Evolutionary conservation across 2,329 filamentous ascomycete genomes (phyloP), one percentile per base, ranked within the genome.

Genomic region (Falciphora oryzae): DNA sequence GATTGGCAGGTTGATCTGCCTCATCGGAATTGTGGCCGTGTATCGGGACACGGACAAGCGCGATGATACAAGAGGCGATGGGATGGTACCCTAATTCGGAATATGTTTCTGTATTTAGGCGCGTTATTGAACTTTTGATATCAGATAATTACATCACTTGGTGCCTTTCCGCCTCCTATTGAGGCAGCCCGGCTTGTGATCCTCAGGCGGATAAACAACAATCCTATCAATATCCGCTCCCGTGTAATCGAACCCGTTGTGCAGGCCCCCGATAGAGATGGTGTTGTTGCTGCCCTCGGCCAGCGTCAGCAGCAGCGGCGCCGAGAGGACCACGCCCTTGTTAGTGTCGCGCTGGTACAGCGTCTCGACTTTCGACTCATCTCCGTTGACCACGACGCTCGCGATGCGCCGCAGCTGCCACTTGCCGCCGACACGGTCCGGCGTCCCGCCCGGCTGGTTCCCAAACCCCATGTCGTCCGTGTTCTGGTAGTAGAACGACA

Each of bases 381-480:
- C 81, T 3, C 78, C 81, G 66, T 86, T 88, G 2, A 88, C 82
- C 0, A 86, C 75, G 2, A 88, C 85, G 61, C 85, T 86, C 69
- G 81, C 82, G 65, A 88, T 83, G 13, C 85, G 80, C 5, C 85
- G 80, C 7, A 88, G 74, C 66, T 86, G 83, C 85, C 85, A 88
- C 0, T 77, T 73, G 0, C 85, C 85, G 6, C 82, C 82, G 64
- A 88, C 86, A 8, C 85, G 80, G 69, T 88, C 85, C 0, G 85
- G 85, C 0, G 75, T 74, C 7, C 85, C 85, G 58, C 80, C 81
- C 2, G 85, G 79, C 65, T 81, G 79, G 63, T 81, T 80, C 0
- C 84, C 84, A 64, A 84, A 87, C 3, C 84, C 84, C 62, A 63
- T 63, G 62, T 63, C 62, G 62, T 63, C 62, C 8, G 62, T 85